A percentile compares a stretch with the other conserved stretches of the same genome.
phyloP scores from a whole-genome alignment of 2,329 filamentous ascomycete genomes.

The Aphanocladium album region DNA sequence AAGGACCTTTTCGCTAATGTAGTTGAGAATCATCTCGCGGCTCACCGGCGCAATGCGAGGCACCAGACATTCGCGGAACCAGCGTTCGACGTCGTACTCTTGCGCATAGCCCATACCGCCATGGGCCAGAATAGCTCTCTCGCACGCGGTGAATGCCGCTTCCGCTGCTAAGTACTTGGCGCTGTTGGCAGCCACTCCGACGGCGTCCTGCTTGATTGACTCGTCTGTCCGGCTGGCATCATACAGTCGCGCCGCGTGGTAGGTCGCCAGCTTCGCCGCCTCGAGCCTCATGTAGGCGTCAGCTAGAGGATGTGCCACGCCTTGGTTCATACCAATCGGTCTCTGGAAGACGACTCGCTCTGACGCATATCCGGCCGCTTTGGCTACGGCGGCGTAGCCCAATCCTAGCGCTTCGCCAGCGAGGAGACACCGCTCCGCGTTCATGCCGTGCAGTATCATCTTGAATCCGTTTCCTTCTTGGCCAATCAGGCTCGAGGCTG shows the following conservation, averaged over 20 bases:
- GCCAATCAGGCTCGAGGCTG: constrained; percentile 61
- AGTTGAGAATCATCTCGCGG: constrained; percentile 73
- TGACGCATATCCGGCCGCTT: constrained; percentile 60
- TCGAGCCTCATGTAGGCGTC: constrained; percentile 62
- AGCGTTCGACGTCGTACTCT: constrained; percentile 62
- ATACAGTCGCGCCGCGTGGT: constrained; percentile 60
- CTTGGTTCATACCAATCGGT: constrained; percentile 62
- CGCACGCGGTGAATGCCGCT: constrained; percentile 57
- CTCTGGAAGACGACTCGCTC: constrained; percentile 62
- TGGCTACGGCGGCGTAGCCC: constrained; percentile 65
- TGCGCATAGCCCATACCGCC: constrained; percentile 63
- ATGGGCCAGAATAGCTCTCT: constrained; percentile 53
- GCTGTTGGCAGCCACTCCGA: constrained; percentile 63
- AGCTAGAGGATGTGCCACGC: constrained; percentile 60
- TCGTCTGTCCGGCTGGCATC: constrained; percentile 48
- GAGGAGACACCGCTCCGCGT: constrained; percentile 69
- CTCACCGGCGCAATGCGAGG: constrained; percentile 61
- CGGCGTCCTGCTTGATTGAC: constrained; percentile 46
- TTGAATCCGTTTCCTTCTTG: constrained; percentile 72
- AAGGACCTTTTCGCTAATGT: constrained; percentile 64
- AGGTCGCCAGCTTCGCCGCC: constrained; percentile 59
- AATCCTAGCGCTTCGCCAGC: constrained; percentile 76
- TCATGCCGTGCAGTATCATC: constrained; percentile 75
- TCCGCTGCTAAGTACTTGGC: constrained; percentile 68
- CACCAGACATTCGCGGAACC: constrained; percentile 59